Base-by-base conservation (phyloP, 192 early-diverging fungal species). In the Mortierella hygrophila region DNA sequence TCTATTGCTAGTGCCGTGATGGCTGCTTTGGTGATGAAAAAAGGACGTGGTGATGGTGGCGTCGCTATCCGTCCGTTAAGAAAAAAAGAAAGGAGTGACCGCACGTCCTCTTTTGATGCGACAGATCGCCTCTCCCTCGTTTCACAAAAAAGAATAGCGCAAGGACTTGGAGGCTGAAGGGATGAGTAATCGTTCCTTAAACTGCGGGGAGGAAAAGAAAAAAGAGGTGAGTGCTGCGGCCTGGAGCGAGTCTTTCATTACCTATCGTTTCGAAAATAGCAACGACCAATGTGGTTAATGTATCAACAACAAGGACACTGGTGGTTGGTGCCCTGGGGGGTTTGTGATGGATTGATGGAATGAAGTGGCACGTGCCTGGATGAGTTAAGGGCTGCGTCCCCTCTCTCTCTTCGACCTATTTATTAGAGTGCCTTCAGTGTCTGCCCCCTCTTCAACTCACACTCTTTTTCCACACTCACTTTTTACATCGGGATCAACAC, bases 401-500 rank as follows among this genome's bases (percentile, higher is more conserved):
- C 3, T 15, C 32, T 26, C 32, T 5, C 3, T 15, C 49, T 1
- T 18, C 13, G 26, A 0, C 0, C 3, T 32, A 32, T 15, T 1
- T 65, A 65, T 29, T 65, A 0, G 16, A 6, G 4, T 16, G n/a
- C 7, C 8, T 65, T 10, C 55, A 57, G 29, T n/a, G 29, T 15
- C 26, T 26, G 11, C 10, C 32, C 32, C 10, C 4, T 49, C 49
- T 71, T 42, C 29, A 72, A 29, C 41, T 32, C 41, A 13, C 72
- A n/a, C 20, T 60, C 60, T 35, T 41, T 63, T 35, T 57, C 40
- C 41, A 35, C 29, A 26, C 41, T 52, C 40, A 35, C 35, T 71
- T 70, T 52, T 63, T 71, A 38, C 65, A 77, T 29, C 20, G 29
- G 74, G 38, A 18, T 78, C 74, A 54, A 37, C 52, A 42, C 23